Evolutionary conservation across 2,329 filamentous ascomycete genomes (phyloP).

Genomic region (Alternaria arbusti): DNA sequence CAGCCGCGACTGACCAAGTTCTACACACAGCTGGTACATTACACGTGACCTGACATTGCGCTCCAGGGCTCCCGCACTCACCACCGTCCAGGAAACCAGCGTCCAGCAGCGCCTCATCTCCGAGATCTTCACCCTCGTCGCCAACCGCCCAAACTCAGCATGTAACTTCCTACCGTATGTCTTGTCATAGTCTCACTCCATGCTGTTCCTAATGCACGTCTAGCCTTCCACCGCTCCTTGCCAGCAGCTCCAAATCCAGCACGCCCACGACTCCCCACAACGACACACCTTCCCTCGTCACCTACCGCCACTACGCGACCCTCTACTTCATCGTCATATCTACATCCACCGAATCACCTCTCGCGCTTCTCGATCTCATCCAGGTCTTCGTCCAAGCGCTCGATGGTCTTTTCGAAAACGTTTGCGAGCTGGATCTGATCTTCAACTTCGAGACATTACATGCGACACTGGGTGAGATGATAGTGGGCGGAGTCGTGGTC

Average conservation of each 20-base stretch:
- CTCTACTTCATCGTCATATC: slow-evolving; percentile 99
- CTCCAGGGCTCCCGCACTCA: background rate
- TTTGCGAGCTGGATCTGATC: slow-evolving; percentile 97
- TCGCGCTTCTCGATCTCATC: slow-evolving; percentile 94
- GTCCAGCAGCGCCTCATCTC: slow-evolving; percentile 96
- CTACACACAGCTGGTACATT: slow-evolving; percentile 86
- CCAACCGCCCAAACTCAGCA: slow-evolving; percentile 86
- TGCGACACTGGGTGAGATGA: slow-evolving; percentile 89
- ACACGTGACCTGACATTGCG: slow-evolving; percentile 21
- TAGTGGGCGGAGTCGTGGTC: slow-evolving; percentile 91
- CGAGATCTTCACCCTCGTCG: slow-evolving; percentile 95
- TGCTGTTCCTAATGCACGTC: too few species aligned
- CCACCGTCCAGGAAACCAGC: slow-evolving; percentile 76
- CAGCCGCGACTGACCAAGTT: slow-evolving; percentile 97
- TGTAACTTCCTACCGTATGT: slow-evolving; percentile 90
- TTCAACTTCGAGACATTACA: slow-evolving; percentile 99
- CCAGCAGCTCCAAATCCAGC: slow-evolving; percentile 54
- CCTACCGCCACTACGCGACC: slow-evolving; percentile 97
- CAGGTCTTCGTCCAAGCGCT: slow-evolving; percentile 98
- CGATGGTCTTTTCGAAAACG: slow-evolving; percentile 95
- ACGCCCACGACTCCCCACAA: slow-evolving; percentile 68
- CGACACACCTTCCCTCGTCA: slow-evolving; percentile 92
- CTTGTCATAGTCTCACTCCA: background rate
- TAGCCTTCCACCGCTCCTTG: slow-evolving; percentile 69
- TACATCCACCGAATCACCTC: slow-evolving; percentile 92